Base-by-base conservation (phyloP, 225 moss, liverwort and hornwort species). In the Antitrichia curtipendula region DNA sequence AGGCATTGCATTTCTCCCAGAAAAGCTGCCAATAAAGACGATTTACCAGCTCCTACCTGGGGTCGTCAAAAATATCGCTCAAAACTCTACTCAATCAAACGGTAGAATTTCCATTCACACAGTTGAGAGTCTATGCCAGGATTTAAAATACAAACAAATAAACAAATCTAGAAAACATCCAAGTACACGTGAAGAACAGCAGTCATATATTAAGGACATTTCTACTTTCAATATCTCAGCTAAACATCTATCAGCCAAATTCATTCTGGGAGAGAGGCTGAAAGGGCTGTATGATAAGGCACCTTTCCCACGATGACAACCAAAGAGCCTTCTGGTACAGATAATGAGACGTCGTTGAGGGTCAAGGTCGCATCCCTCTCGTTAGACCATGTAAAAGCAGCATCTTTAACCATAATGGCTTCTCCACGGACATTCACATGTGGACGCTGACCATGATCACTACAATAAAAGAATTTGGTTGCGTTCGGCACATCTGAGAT, bases 1-100 rank as follows among this genome's bases (percentile, higher is more conserved):
- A 94, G 62, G 83, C 97, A 95, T 31, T 91, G 96, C 98, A 98
- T 96, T 86, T 98, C 98, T 85, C 98, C 98, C 86, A 98, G 91
- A 50, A 96, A 82, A 79, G 97, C 95, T 69, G 90, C 95, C 80
- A 98, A 85, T 76, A 98, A 88, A 24, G 98, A 98, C 76, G 96
- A 96, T 86, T 98, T 98, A 29, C 98, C 98, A 82, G 96, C 92
- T 88, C 96, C 97, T 85, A 97, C 95, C 97, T 97, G 90, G 87
- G 69, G 40, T 78, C 74, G 85, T 85, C 85, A 91, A 49, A 82
- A 83, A 31, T 57, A 83, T 52, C 36, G 74, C 80, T 86, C 80
- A 92, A 84, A 72, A 68, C 58, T 84, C 69, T 88, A 84, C 70
- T 90, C 21, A 76, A 87, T 68, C 32, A 85, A 87, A 85, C 17